phyloP scores from a whole-genome alignment of 2,329 filamentous ascomycete species.

The Colletotrichum tofieldiae region DNA sequence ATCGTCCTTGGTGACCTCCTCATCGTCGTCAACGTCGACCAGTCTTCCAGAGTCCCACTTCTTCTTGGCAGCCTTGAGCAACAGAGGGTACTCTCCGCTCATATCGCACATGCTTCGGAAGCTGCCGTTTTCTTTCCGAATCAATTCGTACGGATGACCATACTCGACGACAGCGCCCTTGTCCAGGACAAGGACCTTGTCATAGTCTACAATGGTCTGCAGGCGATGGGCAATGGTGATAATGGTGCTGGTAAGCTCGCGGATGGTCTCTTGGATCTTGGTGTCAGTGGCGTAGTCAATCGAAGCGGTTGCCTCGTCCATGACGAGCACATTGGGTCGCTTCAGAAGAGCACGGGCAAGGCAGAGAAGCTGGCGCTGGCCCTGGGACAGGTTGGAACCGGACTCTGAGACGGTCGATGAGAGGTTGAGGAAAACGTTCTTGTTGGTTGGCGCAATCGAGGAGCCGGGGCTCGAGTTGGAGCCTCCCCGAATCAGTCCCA shows the following conservation, averaged over 20 bases:
- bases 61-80: constrained; percentile 71
- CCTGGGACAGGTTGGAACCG: constrained; percentile 94
- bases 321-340: constrained; percentile 92
- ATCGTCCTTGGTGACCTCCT: constrained; percentile 14
- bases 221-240: constrained; percentile 97
- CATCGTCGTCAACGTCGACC: constrained; percentile 51
- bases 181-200: constrained; percentile 96
- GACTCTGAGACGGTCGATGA: constrained; percentile 89
- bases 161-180: constrained; percentile 90
- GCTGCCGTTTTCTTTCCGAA: constrained; percentile 77
- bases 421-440: constrained; percentile 94
- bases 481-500: constrained; percentile 27
- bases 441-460: constrained; percentile 76
- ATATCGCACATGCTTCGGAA: constrained; percentile 77
- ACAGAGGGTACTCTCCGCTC: constrained; percentile 70
- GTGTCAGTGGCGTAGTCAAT: constrained; percentile 97
- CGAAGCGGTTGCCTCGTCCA: constrained; percentile 98
- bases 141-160: constrained; percentile 88
- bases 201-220: constrained; percentile 98
- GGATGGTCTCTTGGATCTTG: constrained; percentile 96
- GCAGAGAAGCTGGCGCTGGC: constrained; percentile 94
- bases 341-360: constrained; percentile 94
- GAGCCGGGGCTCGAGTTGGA: constrained; percentile 40
- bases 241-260: constrained; percentile 93
- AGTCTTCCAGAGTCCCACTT: constrained; percentile 60